Conservation (phyloP, 805 yeast species). For the Kazachstania kunashirensis region DNA sequence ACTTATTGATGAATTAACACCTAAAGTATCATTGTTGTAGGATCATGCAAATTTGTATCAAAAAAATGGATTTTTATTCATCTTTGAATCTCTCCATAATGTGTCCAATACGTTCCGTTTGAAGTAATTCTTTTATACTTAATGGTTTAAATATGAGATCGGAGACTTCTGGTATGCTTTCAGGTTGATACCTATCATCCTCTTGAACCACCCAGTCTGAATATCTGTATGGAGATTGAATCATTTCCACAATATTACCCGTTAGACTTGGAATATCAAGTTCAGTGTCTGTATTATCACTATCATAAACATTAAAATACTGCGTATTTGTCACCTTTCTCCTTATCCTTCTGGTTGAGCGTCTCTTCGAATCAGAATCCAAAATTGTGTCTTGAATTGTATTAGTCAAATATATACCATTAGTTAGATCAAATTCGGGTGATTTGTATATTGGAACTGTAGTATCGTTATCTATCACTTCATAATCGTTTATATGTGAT, state of each 20-base stretch:
- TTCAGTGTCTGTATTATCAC: neutral
- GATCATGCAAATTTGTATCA: too few relatives aligned
- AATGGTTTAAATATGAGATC: neutral
- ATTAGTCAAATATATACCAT: too few relatives aligned
- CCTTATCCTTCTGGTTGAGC: too few relatives aligned
- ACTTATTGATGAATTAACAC: too few relatives aligned
- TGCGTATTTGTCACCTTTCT: too few relatives aligned
- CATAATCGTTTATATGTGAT: neutral
- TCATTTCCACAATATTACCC: neutral
- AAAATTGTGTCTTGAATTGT: too few relatives aligned
- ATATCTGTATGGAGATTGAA: neutral
- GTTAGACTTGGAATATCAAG: neutral
- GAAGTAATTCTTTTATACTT: neutral
- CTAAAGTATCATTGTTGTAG: too few relatives aligned
- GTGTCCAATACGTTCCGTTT: neutral
- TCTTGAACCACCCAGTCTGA: neutral
- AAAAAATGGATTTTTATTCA: too few relatives aligned
- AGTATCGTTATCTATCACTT: neutral
- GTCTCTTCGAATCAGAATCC: too few relatives aligned
- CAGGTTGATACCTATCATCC: neutral
- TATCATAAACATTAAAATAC: too few relatives aligned
- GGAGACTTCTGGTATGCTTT: neutral
- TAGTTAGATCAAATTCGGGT: too few relatives aligned
- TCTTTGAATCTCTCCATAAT: neutral
- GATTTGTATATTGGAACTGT: too few relatives aligned